Conservation (phyloP, 306 rosid genomes). For the Cicer judaicum region DNA sequence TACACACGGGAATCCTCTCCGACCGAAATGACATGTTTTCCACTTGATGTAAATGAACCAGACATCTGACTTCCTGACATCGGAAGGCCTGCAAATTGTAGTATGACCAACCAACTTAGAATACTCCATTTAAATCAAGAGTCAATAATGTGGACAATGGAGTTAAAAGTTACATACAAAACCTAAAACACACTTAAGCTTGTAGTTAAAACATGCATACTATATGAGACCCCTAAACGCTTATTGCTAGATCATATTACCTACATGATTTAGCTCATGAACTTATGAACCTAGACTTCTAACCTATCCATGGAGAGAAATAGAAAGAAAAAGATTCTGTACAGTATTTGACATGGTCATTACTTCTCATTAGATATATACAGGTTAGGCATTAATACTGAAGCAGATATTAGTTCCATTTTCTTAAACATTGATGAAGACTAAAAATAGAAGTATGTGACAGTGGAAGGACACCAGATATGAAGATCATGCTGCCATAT, state of each 20-base stretch:
- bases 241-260: background rate
- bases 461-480: background rate
- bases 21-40: constrained; percentile 69
- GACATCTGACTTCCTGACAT: constrained; percentile 82
- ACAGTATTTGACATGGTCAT: background rate
- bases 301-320: constrained; percentile 7
- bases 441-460: constrained; percentile 11
- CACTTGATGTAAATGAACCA: constrained; percentile 69
- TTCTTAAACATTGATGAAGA: background rate
- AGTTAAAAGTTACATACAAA: background rate
- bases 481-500: too few relatives aligned
- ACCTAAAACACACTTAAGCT: constrained; percentile 20
- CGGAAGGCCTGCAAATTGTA: constrained; percentile 60
- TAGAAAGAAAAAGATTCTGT: constrained; percentile 14
- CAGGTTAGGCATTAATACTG: background rate
- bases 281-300: background rate
- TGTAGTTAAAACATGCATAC: constrained; percentile 3
- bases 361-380: too few relatives aligned
- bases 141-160: background rate
- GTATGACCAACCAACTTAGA: constrained; percentile 38
- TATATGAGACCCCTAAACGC: background rate
- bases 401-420: background rate
- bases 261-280: background rate
- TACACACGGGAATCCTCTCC: constrained; percentile 84
- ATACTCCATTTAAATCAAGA: constrained; percentile 18